Conservation (phyloP, 2,329 filamentous ascomycete species). For the Massarina eburnea region DNA sequence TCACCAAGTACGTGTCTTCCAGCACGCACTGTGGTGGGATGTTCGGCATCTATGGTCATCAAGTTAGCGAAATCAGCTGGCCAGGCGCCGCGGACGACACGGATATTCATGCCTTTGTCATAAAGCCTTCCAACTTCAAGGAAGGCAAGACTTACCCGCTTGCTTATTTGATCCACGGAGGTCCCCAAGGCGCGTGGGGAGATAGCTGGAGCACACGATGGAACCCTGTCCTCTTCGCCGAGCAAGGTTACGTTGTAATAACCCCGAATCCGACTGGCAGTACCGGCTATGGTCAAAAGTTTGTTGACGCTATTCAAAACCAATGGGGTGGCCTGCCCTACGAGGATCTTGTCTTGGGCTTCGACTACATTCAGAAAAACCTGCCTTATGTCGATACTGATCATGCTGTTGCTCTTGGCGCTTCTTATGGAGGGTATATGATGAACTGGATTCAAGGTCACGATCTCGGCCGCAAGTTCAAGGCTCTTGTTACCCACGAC, state of each 20-base stretch:
- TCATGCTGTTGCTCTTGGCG: constrained; percentile 72
- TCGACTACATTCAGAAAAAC: constrained; percentile 70
- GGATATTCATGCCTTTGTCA: constrained; percentile 68
- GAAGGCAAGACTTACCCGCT: constrained; percentile 74
- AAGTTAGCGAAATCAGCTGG: constrained; percentile 71
- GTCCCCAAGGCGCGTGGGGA: constrained; percentile 74
- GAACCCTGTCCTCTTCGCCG: constrained; percentile 84
- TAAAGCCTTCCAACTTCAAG: constrained; percentile 67
- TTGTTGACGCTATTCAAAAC: constrained; percentile 73
- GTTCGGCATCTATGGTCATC: constrained; percentile 65
- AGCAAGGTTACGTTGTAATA: constrained; percentile 83
- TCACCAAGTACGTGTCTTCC: constrained; percentile 57
- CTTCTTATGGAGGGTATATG: constrained; percentile 52
- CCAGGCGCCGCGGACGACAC: constrained; percentile 61
- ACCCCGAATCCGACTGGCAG: constrained; percentile 81
- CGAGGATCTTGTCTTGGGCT: constrained; percentile 75
- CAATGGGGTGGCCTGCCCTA: constrained; percentile 89
- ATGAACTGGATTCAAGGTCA: constrained; percentile 88
- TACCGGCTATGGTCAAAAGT: constrained; percentile 77
- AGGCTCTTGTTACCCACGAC: constrained; percentile 85
- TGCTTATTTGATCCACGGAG: constrained; percentile 79
- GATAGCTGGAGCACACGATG: constrained; percentile 80
- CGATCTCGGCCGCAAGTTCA: constrained; percentile 78
- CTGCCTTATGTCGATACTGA: constrained; percentile 69
- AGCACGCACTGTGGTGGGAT: constrained; percentile 65